Base-by-base conservation (phyloP, 2,329 filamentous ascomycete genomes). In the Annulohypoxylon truncatum region DNA sequence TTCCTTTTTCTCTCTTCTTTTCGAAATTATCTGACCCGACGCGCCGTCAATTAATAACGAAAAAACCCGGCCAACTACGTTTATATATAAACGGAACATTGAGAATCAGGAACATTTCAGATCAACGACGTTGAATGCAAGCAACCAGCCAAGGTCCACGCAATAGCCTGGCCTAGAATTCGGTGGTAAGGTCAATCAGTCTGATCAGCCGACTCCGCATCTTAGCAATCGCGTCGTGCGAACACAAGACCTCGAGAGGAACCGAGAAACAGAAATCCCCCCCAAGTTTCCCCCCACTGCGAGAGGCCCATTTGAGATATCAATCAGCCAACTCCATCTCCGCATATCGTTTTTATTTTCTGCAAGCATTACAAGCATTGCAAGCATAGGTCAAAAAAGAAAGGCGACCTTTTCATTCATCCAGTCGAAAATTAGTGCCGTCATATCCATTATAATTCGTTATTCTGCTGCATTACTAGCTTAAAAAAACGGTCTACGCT, bases 121-220 rank as follows among this genome's bases (percentile, higher is more conserved):
- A 42, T 42, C 38, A 42, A 22, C 64, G 59, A 61, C 60, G 29
- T 40, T 51, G 38, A 60, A 64, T 64, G 64, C 64, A 61, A 69
- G 52, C 63, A 66, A 67, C 48, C 31, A 59, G 8, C 58, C 46
- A 54, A 54, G 56, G 64, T 56, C 63, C 61, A 53, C 54, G 44
- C 55, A 46, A 46, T 59, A 50, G 50, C 64, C 40, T 56, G 65
- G 64, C 60, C 64, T 67, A 64, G 64, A 64, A 51, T 57, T 57
- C 64, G 35, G 20, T 57, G 48, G 51, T 51, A 64, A 61, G 53
- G 33, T 57, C 44, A 38, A 68, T 53, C 55, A 60, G 64, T 62
- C 55, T 66, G 65, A 68, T 65, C 68, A 68, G 31, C 59, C 68
- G 62, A 70, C 68, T 70, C 68, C 65, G 68, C 68, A 42, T 42